Conservation (phyloP, 495 filamentous ascomycete species). For the Entonaema liquescens region DNA sequence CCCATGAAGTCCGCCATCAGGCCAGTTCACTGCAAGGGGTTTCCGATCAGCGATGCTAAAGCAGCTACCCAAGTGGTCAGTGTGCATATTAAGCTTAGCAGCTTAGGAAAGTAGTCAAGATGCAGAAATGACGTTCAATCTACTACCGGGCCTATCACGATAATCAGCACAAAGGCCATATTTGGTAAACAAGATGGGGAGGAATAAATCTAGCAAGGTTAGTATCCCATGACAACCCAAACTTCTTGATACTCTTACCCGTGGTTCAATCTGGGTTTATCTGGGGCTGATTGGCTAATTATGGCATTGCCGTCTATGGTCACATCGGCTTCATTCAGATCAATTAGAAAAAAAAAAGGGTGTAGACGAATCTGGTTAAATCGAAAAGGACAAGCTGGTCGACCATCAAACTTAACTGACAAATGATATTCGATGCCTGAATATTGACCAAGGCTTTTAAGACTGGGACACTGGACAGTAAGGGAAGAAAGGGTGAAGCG, state of each 20-base stretch:
- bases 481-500: slow-evolving; percentile 17
- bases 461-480: neutral
- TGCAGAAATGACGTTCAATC: slow-evolving; percentile 44
- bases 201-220: slow-evolving; percentile 26
- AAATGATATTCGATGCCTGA: slow-evolving; percentile 14
- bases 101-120: slow-evolving; percentile 22
- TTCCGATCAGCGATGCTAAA: slow-evolving; percentile 1
- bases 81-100: slow-evolving; percentile 9
- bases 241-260: neutral
- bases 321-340: slow-evolving; percentile 33
- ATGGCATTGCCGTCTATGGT: slow-evolving; percentile 26
- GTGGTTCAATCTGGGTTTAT: slow-evolving; percentile 26
- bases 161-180: slow-evolving; percentile 28
- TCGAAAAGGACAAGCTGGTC: slow-evolving; percentile 25
- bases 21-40: slow-evolving; percentile 19
- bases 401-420: slow-evolving; percentile 10
- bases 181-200: slow-evolving; percentile 26
- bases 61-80: slow-evolving; percentile 12
- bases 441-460: neutral
- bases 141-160: slow-evolving; percentile 42
- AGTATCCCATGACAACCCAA: slow-evolving; percentile 40
- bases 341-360: slow-evolving; percentile 24
- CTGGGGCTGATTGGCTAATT: slow-evolving; percentile 35
- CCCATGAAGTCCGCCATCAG: slow-evolving; percentile 15
- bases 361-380: slow-evolving; percentile 32